phyloP scores from a whole-genome alignment of 495 filamentous ascomycete genomes.

The Aspergillus panamensis region DNA sequence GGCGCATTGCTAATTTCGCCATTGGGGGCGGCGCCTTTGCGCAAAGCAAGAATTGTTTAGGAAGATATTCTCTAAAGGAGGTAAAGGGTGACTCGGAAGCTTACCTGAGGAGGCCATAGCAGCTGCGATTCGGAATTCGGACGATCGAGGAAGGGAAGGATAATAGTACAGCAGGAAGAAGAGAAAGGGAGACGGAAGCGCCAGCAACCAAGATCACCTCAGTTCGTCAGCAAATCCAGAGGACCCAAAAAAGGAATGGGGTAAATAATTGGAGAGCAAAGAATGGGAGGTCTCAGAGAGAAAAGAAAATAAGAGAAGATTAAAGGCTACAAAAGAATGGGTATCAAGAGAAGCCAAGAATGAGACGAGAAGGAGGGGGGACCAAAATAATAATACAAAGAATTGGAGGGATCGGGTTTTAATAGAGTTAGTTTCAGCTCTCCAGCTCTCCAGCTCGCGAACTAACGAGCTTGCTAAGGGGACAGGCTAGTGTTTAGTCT shows the following conservation, averaged over 20 bases:
- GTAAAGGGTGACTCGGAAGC: not conserved
- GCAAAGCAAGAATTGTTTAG: conserved; percentile 3
- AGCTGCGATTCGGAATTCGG: not conserved
- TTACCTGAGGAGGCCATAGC: not conserved
- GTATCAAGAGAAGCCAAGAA: not conserved
- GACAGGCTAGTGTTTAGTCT: not conserved
- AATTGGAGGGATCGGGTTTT: not conserved
- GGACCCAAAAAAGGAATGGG: not conserved
- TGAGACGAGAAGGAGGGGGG: not conserved
- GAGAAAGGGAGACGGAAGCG: not conserved
- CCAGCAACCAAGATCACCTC: not conserved
- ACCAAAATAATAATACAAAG: not conserved
- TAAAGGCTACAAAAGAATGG: not conserved
- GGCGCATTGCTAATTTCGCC: conserved; percentile 30
- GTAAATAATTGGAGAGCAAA: not conserved
- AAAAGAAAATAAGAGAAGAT: not conserved
- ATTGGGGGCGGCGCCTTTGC: conserved; percentile 11
- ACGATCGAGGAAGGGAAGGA: not conserved
- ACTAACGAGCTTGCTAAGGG: not conserved
- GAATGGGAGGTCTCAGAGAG: not conserved
- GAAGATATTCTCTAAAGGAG: not conserved
- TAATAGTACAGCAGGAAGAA: not conserved
- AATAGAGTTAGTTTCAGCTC: conserved; percentile 3
- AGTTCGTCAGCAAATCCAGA: not conserved
- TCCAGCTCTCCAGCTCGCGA: not conserved